phyloP scores from a whole-genome alignment of 2,329 filamentous ascomycete genomes.

The Ophidiomyces ophidiicola region DNA sequence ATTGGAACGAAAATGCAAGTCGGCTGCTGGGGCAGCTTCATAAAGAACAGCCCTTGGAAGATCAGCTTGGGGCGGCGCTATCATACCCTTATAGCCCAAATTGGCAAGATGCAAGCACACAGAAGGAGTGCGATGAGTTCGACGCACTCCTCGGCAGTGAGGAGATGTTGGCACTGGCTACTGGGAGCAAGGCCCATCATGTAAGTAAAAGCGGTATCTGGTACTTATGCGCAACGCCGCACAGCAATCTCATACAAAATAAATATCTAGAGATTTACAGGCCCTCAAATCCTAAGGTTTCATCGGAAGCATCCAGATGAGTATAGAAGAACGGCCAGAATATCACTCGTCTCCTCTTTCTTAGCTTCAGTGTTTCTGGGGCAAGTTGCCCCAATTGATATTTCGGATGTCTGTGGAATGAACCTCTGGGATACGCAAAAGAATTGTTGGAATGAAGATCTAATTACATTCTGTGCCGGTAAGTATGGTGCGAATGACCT shows the following conservation, averaged over 20 bases:
- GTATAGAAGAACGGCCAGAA: constrained; percentile 67
- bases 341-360: constrained; percentile 92
- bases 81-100: constrained; percentile 83
- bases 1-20: constrained; percentile 67
- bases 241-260: neutral
- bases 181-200: constrained; percentile 90
- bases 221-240: neutral
- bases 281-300: constrained; percentile 89
- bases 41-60: constrained; percentile 49
- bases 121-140: constrained; percentile 80
- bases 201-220: constrained; percentile 40
- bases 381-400: constrained; percentile 74
- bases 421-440: constrained; percentile 84
- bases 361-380: constrained; percentile 83
- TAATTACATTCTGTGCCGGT: constrained; percentile 65
- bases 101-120: constrained; percentile 96
- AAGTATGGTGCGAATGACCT: constrained; percentile 52
- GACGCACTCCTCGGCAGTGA: constrained; percentile 57
- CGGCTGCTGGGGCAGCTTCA: constrained; percentile 50
- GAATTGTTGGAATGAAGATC: constrained; percentile 58
- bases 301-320: constrained; percentile 66
- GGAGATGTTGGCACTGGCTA: constrained; percentile 60
- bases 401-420: constrained; percentile 91
- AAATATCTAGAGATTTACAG: constrained; percentile 65
- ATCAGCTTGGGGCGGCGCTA: constrained; percentile 62